These are phyloP conservation scores for Ascochyta pisi DNA, from an alignment of 2,329 filamentous ascomycete genomes.

Conservation along the genomic window DNA sequence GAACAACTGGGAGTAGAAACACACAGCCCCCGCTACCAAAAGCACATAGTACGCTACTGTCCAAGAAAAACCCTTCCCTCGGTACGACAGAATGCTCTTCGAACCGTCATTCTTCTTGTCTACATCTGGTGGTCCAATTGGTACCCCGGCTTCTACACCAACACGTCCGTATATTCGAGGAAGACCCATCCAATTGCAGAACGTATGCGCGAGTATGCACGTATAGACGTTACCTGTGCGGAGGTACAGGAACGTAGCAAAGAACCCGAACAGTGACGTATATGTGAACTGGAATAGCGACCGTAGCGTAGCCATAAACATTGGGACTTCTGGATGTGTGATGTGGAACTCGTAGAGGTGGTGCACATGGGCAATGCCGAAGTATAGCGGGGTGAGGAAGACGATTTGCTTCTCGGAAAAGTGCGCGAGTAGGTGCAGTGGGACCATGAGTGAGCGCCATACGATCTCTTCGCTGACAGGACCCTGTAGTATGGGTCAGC, in stretches of 20 bases:
- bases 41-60: constrained; percentile 81
- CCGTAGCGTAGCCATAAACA: constrained; percentile 68
- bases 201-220: constrained; percentile 78
- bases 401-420: constrained; percentile 63
- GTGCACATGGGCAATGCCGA: constrained; percentile 91
- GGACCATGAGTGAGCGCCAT: constrained; percentile 86
- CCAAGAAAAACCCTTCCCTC: constrained; percentile 62
- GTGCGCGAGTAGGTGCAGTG: constrained; percentile 77
- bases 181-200: constrained; percentile 92
- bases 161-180: constrained; percentile 85
- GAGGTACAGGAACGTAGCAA: constrained; percentile 86
- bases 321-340: constrained; percentile 74
- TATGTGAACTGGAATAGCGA: constrained; percentile 86
- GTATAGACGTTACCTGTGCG: constrained; percentile 82
- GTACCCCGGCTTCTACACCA: constrained; percentile 57
- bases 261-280: constrained; percentile 92
- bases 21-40: constrained; percentile 72
- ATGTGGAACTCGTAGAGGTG: constrained; percentile 95
- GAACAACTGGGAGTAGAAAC: constrained; percentile 76
- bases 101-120: constrained; percentile 49
- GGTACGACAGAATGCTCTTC: constrained; percentile 28
- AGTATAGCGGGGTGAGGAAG: constrained; percentile 85
- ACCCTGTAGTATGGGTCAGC: constrained; percentile 54
- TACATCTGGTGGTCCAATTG: constrained; percentile 45
- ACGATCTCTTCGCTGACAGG: constrained; percentile 92